phyloP scores from a whole-genome alignment of 2,329 filamentous ascomycete species.

The Calonectria hongkongensis region DNA sequence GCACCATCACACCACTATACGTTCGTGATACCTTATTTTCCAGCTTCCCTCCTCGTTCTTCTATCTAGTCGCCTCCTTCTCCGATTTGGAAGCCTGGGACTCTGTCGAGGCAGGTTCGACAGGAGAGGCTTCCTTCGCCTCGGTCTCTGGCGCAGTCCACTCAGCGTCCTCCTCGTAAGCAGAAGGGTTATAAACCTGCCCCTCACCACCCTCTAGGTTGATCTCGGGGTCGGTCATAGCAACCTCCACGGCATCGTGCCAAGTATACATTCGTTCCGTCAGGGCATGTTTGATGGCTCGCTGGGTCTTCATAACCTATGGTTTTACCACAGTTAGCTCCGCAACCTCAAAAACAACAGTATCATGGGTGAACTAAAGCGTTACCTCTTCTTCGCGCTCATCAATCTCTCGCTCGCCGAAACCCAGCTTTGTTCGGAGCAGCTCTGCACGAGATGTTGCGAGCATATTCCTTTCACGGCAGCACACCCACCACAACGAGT shows the following conservation, averaged over 20 bases:
- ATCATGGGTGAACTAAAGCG: constrained; percentile 51
- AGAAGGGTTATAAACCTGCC: constrained; percentile 69
- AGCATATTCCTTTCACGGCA: constrained; percentile 93
- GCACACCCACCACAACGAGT: constrained; percentile 95
- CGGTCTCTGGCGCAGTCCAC: constrained; percentile 50
- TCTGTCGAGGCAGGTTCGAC: constrained; percentile 42
- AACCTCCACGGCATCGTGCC: constrained; percentile 83
- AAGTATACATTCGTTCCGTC: constrained; percentile 92
- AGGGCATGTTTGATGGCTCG: constrained; percentile 88
- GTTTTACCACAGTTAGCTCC: constrained; percentile 22
- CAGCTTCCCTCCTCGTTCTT: not conserved
- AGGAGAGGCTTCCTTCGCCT: constrained; percentile 39
- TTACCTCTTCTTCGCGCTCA: constrained; percentile 79
- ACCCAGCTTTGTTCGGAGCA: constrained; percentile 79
- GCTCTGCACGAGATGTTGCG: constrained; percentile 84
- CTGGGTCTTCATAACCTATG: constrained; percentile 85
- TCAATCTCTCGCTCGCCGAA: constrained; percentile 83
- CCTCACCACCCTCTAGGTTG: constrained; percentile 70
- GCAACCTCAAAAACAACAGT: not conserved
- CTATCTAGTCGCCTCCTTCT: constrained; percentile 51
- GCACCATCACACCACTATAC: constrained; percentile 4
- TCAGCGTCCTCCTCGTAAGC: constrained; percentile 60
- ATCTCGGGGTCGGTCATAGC: constrained; percentile 81
- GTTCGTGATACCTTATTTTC: not conserved
- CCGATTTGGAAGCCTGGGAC: constrained; percentile 44